Conservation (phyloP, 352 stramenopile genomes). For the Globisporangium echinulatum region DNA sequence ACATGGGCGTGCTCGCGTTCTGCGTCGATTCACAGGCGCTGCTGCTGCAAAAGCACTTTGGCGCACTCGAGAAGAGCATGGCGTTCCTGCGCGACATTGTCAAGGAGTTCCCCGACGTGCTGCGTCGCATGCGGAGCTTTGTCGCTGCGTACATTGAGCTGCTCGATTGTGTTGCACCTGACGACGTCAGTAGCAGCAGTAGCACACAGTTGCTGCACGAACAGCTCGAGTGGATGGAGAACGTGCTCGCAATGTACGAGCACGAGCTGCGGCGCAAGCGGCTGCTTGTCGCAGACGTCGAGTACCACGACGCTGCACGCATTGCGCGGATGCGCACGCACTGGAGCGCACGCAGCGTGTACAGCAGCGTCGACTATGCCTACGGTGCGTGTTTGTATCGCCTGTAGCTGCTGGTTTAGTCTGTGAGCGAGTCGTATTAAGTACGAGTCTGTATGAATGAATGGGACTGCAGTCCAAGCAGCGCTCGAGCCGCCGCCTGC, state of each 20-base stretch:
- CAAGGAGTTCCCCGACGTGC: slow-evolving; percentile 36
- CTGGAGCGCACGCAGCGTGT: slow-evolving; percentile 29
- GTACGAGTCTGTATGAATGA: background rate
- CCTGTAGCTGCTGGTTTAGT: background rate
- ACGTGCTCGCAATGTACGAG: slow-evolving; percentile 59
- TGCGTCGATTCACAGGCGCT: slow-evolving; percentile 27
- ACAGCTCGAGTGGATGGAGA: slow-evolving; percentile 73
- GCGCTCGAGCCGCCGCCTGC: slow-evolving; percentile 28
- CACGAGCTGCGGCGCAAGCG: slow-evolving; percentile 55
- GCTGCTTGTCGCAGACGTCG: slow-evolving; percentile 38
- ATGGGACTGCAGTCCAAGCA: slow-evolving; percentile 22
- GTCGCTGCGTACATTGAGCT: slow-evolving; percentile 26
- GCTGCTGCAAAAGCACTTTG: slow-evolving; percentile 59
- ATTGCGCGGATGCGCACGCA: slow-evolving; percentile 31
- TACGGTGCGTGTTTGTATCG: slow-evolving; percentile 31
- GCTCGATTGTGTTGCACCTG: slow-evolving; percentile 16
- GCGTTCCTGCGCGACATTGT: slow-evolving; percentile 49
- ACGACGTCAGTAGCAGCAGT: slow-evolving; percentile 2
- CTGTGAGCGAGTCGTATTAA: background rate
- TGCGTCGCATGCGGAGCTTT: slow-evolving; percentile 35
- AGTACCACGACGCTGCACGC: slow-evolving; percentile 38
- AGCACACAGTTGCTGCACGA: slow-evolving; percentile 8
- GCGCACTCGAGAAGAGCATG: slow-evolving; percentile 59
- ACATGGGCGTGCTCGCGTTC: slow-evolving; percentile 42
- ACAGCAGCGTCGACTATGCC: slow-evolving; percentile 37